Percentiles rank a stretch among this genome's conserved stretches.
Evolutionary conservation across 768 basidiomycete genomes (phyloP).

Genomic region (Stropharia rugosoannulata): DNA sequence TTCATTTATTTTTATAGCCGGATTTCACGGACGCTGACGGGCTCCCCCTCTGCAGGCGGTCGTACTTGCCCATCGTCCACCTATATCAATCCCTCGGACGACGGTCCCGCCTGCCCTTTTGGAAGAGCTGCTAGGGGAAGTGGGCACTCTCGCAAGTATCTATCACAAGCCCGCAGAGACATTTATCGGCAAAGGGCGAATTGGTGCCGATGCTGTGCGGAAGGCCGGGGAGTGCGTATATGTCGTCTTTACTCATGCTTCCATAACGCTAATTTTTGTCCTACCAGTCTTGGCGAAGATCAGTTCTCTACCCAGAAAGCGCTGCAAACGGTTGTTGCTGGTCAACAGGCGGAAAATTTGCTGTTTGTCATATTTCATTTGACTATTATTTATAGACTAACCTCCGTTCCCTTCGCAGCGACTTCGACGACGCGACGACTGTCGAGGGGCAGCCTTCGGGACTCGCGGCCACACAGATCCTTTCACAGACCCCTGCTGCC

Average conservation of each 20-base stretch:
- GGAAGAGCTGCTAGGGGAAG: slow-evolving; percentile 89
- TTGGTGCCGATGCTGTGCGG: slow-evolving; percentile 80
- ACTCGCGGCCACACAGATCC: slow-evolving; percentile 73
- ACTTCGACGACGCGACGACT: slow-evolving; percentile 78
- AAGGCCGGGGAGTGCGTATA: slow-evolving; percentile 58
- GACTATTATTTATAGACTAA: not conserved
- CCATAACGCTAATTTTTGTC: not conserved
- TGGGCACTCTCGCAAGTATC: slow-evolving; percentile 88
- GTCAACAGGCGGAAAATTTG: slow-evolving; percentile 92
- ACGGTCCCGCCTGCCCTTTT: slow-evolving; percentile 85
- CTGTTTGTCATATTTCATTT: slow-evolving; percentile 41
- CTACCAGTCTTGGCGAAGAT: slow-evolving; percentile 59
- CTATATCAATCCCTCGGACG: slow-evolving; percentile 90
- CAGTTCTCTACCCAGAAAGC: slow-evolving; percentile 76
- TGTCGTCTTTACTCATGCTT: slow-evolving; percentile 2
- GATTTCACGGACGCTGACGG: not conserved
- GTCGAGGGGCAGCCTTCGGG: slow-evolving; percentile 68
- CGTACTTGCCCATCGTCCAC: slow-evolving; percentile 88
- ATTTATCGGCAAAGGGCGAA: slow-evolving; percentile 88
- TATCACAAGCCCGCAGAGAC: slow-evolving; percentile 98
- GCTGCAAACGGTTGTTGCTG: slow-evolving; percentile 86
- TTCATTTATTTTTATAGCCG: not conserved
- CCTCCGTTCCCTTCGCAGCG: slow-evolving; percentile 33
- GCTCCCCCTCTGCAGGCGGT: slow-evolving; percentile 47
- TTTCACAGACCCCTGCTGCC: slow-evolving; percentile 70